Evolutionary conservation across 768 basidiomycete genomes (phyloP).

Genomic region (Hericium erinaceus): DNA sequence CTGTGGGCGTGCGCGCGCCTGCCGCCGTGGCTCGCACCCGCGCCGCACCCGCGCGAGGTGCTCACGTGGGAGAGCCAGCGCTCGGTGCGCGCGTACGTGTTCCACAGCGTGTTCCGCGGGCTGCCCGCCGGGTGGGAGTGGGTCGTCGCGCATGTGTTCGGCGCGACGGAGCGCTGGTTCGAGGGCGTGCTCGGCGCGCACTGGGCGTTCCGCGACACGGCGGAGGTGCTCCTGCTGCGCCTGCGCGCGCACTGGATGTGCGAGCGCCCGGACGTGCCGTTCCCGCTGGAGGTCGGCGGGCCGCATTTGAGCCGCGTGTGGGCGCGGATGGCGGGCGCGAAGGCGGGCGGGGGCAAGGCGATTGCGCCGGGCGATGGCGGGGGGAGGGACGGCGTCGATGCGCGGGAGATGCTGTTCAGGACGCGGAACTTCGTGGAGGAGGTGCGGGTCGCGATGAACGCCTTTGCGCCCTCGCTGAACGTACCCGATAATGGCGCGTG

Average conservation of each 20-base stretch:
- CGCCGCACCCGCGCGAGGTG: slow-evolving; percentile 13
- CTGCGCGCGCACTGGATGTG: slow-evolving; percentile 19
- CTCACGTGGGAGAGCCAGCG: slow-evolving; percentile 19
- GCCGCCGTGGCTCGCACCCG: slow-evolving; percentile 19
- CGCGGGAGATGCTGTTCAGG: slow-evolving; percentile 1
- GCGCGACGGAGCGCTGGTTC: slow-evolving; percentile 24
- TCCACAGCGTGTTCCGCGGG: slow-evolving; percentile 15
- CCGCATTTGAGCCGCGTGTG: not conserved
- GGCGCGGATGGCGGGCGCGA: not conserved
- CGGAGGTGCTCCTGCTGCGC: slow-evolving; percentile 18
- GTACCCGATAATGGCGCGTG: not conserved
- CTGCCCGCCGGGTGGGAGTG: slow-evolving; percentile 16
- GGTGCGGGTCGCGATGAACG: slow-evolving; percentile 8
- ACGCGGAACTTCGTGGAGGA: slow-evolving; percentile 9
- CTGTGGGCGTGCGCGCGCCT: slow-evolving; percentile 25
- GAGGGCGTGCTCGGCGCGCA: slow-evolving; percentile 20
- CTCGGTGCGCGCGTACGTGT: slow-evolving; percentile 15
- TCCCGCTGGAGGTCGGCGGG: slow-evolving; percentile 13
- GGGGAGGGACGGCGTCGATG: not conserved
- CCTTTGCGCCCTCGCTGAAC: not conserved
- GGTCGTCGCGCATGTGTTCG: slow-evolving; percentile 22
- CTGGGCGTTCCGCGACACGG: slow-evolving; percentile 18
- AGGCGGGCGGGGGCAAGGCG: not conserved
- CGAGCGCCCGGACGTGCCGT: slow-evolving; percentile 17
- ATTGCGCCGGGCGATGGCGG: not conserved